Conservation (phyloP, 1,284 basidiomycete species). For the Cutaneotrichosporon sp. region DNA sequence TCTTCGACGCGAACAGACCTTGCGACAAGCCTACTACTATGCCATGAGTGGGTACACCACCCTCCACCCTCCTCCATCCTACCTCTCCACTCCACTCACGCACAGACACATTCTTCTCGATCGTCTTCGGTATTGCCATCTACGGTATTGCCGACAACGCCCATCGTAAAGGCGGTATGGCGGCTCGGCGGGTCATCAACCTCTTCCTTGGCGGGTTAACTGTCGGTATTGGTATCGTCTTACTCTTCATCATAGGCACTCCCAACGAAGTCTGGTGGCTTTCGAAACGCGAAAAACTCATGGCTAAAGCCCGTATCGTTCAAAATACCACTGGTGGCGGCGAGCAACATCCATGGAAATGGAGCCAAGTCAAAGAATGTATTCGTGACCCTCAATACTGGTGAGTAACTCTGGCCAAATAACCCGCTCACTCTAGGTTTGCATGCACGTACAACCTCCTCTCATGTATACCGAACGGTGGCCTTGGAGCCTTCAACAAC, state of each 20-base stretch:
- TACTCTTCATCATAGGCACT: slow-evolving; percentile 30
- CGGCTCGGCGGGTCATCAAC: slow-evolving; percentile 39
- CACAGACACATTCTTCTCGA: slow-evolving; percentile 22
- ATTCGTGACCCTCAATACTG: slow-evolving; percentile 36
- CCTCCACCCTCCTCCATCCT: not conserved
- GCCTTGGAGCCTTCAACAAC: slow-evolving; percentile 30
- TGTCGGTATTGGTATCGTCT: slow-evolving; percentile 18
- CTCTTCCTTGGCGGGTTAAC: slow-evolving; percentile 39
- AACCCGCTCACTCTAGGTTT: slow-evolving; percentile 6
- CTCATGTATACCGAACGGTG: slow-evolving; percentile 36
- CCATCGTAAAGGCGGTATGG: slow-evolving; percentile 24
- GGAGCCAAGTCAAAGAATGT: slow-evolving; percentile 35
- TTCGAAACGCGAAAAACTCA: slow-evolving; percentile 30
- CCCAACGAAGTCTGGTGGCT: slow-evolving; percentile 39
- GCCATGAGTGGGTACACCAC: slow-evolving; percentile 35
- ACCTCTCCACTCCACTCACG: not conserved
- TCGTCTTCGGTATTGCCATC: slow-evolving; percentile 25
- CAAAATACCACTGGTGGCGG: slow-evolving; percentile 28
- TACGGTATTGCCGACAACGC: slow-evolving; percentile 34
- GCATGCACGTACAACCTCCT: slow-evolving; percentile 26
- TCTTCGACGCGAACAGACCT: slow-evolving; percentile 31
- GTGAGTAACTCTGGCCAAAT: slow-evolving; percentile 22
- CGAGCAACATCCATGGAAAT: slow-evolving; percentile 34
- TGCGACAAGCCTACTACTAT: slow-evolving; percentile 31
- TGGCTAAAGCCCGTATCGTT: slow-evolving; percentile 34